Base-by-base conservation (phyloP, 768 basidiomycete species). In the Cyclocybe aegerita region DNA sequence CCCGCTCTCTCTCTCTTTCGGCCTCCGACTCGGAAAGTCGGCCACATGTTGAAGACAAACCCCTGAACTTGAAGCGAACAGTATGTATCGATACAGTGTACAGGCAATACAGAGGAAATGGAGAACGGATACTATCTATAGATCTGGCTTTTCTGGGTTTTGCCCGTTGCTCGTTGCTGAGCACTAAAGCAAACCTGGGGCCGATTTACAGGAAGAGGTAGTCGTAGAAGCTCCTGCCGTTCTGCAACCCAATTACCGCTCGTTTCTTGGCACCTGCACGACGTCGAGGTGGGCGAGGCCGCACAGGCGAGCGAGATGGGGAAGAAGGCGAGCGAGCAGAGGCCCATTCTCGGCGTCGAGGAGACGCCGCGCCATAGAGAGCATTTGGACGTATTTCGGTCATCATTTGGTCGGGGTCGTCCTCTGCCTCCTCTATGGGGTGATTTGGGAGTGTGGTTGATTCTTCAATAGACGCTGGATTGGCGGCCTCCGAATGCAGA, bases 271-370 rank as follows among this genome's bases (percentile, higher is more conserved):
- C 51, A 9, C 57, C 50, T 23, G 50, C 39, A 8, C 62, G 55
- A 39, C 65, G 50, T 16, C 60, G 50, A 3, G 56, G 43, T 33
- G 53, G 59, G 14, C 66, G 56, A 46, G 68, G 57, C 43, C 82
- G 65, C 6, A 67, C 74, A 29, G 82, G 82, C 0, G 82, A 84
- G 23, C 79, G 71, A 3, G 80, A 80, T 9, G 78, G 82, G 0
- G 81, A 82, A 4, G 81, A 81, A 3, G 77, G 57, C 1, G 78
- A 74, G 17, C 77, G 63, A 12, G 46, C 45, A 37, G 59, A 53
- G 29, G 53, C 51, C 46, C 63, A 59, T 62, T 50, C 65, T 50
- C 58, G 64, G 57, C 34, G 63, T 60, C 52, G 69, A 52, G 30
- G 66, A 46, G 52, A 67, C 58, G 49, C 69, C 62, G 17, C 64